These are phyloP conservation scores for Agaricus sinodeliciosus DNA, from an alignment of 768 basidiomycete species.

Conservation along the genomic window DNA sequence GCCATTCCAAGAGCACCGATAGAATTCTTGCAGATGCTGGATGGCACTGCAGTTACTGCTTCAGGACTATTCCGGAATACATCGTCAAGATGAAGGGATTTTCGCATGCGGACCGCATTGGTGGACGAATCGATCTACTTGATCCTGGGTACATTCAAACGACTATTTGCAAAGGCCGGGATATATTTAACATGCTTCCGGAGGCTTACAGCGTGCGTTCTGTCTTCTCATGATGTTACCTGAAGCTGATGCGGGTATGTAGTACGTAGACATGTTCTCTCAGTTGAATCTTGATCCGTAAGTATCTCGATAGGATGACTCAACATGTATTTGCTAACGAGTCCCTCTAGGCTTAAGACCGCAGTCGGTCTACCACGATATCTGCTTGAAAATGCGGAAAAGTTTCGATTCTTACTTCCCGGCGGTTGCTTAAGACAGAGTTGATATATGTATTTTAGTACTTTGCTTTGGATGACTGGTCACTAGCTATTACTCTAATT, in stretches of 20 bases:
- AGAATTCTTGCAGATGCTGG: constrained; percentile 53
- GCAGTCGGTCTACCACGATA: constrained; percentile 48
- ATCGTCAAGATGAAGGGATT: constrained; percentile 53
- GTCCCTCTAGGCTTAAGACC: constrained; percentile 26
- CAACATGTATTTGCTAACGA: background rate
- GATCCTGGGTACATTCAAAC: constrained; percentile 47
- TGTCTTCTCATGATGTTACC: background rate
- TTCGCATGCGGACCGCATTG: constrained; percentile 58
- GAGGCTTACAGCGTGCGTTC: constrained; percentile 49
- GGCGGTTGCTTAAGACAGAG: constrained; percentile 41
- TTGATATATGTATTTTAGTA: background rate
- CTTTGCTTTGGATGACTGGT: too few species aligned
- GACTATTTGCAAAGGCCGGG: constrained; percentile 52
- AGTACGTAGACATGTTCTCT: constrained; percentile 48
- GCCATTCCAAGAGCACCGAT: constrained; percentile 42
- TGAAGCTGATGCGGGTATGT: background rate
- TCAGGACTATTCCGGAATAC: constrained; percentile 52
- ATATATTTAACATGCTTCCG: constrained; percentile 61
- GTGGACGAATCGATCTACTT: constrained; percentile 38
- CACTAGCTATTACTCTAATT: too few species aligned
- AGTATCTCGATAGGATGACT: constrained; percentile 13
- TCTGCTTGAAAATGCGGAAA: constrained; percentile 42
- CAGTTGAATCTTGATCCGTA: constrained; percentile 49
- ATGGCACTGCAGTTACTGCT: constrained; percentile 68
- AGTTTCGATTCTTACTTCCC: constrained; percentile 47